A percentile compares a stretch with the other conserved stretches of the same genome.
Evolutionary conservation across 805 yeast genomes (phyloP).

Genomic region (Ogataea paraovalis): DNA sequence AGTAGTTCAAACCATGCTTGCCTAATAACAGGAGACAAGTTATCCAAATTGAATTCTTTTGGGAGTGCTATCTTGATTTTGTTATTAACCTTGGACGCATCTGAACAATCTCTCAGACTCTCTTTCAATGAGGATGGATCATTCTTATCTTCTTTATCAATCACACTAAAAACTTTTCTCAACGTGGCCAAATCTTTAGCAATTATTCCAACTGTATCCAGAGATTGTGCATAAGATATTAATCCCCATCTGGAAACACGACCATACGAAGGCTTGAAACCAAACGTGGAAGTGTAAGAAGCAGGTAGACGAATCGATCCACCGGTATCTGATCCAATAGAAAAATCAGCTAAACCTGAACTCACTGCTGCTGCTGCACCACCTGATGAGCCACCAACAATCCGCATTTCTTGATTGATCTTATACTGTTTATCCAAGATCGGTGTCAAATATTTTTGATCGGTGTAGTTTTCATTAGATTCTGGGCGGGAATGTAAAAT

Average conservation of each 20-base stretch:
- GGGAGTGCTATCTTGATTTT: slow-evolving; percentile 66
- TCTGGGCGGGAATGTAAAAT: slow-evolving; percentile 40
- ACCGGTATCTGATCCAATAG: slow-evolving; percentile 96
- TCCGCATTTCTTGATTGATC: slow-evolving; percentile 28
- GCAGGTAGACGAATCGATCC: slow-evolving; percentile 95
- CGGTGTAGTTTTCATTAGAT: slow-evolving; percentile 1
- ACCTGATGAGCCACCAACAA: slow-evolving; percentile 92
- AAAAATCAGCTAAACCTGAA: slow-evolving; percentile 61
- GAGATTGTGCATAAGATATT: slow-evolving; percentile 85
- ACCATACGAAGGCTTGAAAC: slow-evolving; percentile 94
- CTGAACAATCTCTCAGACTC: slow-evolving; percentile 29
- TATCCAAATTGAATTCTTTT: slow-evolving; percentile 56
- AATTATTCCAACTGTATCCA: slow-evolving; percentile 90
- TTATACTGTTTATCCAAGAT: slow-evolving; percentile 10
- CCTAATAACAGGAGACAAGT: slow-evolving; percentile 46
- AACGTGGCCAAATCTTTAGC: slow-evolving; percentile 46
- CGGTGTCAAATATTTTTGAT: slow-evolving; percentile 17
- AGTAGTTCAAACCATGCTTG: slow-evolving; percentile 46
- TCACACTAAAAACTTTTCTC: slow-evolving; percentile 44
- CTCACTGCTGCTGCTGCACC: slow-evolving; percentile 95
- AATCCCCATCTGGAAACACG: slow-evolving; percentile 90
- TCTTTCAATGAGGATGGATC: slow-evolving; percentile 72
- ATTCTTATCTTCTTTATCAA: slow-evolving; percentile 60
- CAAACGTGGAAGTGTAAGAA: slow-evolving; percentile 75
- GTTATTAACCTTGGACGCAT: slow-evolving; percentile 5